Percentiles rank a stretch among this genome's conserved stretches.
phyloP scores from a whole-genome alignment of 345 rosid species.

The rapeseed (Brassica napus) region DNA sequence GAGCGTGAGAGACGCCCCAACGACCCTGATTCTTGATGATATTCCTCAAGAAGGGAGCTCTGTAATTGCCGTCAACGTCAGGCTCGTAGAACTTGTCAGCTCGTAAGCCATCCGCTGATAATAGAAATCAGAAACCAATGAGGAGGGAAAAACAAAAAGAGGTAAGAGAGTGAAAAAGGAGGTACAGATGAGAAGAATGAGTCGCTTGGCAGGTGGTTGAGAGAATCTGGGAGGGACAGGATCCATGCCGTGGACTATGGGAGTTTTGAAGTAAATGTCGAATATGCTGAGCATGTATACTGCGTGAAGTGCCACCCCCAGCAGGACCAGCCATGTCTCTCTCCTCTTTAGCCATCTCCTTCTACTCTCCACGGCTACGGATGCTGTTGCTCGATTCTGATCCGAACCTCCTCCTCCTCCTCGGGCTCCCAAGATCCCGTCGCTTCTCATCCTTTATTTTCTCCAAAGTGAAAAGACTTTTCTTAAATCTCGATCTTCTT shows the following conservation, averaged over 20 bases:
- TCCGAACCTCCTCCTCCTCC: slow-evolving; percentile 39
- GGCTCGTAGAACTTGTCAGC: slow-evolving; percentile 97
- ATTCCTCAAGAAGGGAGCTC: slow-evolving; percentile 91
- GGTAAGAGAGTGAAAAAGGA: neutral
- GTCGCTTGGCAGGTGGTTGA: slow-evolving; percentile 81
- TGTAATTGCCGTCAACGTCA: slow-evolving; percentile 61
- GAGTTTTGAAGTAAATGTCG: slow-evolving; percentile 97
- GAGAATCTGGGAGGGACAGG: slow-evolving; percentile 71
- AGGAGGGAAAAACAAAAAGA: neutral
- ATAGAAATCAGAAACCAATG: neutral
- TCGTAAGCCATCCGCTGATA: slow-evolving; percentile 91
- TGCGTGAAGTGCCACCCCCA: slow-evolving; percentile 82
- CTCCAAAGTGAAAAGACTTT: neutral
- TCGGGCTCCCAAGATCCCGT: slow-evolving; percentile 72
- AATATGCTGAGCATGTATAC: slow-evolving; percentile 94
- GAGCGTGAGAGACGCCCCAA: slow-evolving; percentile 99
- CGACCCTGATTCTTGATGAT: slow-evolving; percentile 73
- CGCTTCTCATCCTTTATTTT: slow-evolving; percentile 46
- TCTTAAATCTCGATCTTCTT: slow-evolving; percentile 3
- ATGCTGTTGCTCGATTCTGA: slow-evolving; percentile 22
- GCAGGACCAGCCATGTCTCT: slow-evolving; percentile 75
- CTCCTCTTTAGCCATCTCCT: slow-evolving; percentile 61
- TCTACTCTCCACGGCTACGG: slow-evolving; percentile 29
- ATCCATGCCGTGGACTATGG: slow-evolving; percentile 96
- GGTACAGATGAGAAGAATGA: slow-evolving; percentile 78